Evolutionary conservation across 176 grass and related monocot genomes (phyloP).

Genomic region (Dactylis glomerata): DNA sequence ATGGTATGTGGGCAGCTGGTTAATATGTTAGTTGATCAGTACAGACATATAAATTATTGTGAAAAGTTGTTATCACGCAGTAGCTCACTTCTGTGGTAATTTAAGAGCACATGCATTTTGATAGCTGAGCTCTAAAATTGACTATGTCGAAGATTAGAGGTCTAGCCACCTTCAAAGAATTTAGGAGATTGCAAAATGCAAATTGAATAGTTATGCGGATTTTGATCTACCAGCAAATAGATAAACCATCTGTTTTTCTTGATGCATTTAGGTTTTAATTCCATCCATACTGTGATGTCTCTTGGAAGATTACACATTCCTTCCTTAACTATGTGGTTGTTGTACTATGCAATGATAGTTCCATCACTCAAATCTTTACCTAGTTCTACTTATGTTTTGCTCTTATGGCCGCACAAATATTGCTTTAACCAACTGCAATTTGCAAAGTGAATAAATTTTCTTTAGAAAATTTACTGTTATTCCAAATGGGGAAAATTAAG

Average conservation of each 20-base stretch:
- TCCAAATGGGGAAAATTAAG: background rate
- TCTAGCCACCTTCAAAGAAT: background rate
- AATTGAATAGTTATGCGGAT: background rate
- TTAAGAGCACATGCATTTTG: background rate
- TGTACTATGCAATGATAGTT: background rate
- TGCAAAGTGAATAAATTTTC: background rate
- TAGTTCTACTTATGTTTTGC: background rate
- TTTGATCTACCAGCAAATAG: background rate
- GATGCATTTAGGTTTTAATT: background rate
- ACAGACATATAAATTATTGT: background rate
- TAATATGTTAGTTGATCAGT: constrained; percentile 1
- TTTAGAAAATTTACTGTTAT: background rate
- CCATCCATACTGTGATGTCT: background rate
- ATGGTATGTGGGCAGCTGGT: constrained; percentile 52
- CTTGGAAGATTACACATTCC: background rate
- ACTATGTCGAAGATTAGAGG: background rate
- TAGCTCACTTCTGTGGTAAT: background rate
- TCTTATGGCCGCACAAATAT: background rate
- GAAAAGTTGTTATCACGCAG: background rate
- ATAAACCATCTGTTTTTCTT: background rate
- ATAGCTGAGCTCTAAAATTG: background rate
- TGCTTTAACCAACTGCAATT: background rate
- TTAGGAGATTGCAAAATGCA: background rate
- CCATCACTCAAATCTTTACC: background rate
- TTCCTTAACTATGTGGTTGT: background rate